These are phyloP conservation scores for Gremmenia infestans DNA, from an alignment of 2,329 filamentous ascomycete species.

Conservation along the genomic window DNA sequence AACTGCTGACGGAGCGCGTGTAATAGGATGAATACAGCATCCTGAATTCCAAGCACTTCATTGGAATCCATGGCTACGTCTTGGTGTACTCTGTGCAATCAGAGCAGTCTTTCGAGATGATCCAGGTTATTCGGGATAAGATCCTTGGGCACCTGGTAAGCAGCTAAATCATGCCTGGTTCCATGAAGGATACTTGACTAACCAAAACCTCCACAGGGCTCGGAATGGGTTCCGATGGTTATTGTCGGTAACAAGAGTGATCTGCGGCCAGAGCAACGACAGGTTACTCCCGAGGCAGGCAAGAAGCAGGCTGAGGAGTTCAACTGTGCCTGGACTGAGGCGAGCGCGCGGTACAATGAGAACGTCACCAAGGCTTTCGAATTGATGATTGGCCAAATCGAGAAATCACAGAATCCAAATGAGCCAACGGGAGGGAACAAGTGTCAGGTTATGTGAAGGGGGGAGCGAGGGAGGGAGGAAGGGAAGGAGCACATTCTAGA, in stretches of 20 bases:
- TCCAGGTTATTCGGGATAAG: slow-evolving; percentile 92
- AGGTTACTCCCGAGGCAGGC: slow-evolving; percentile 82
- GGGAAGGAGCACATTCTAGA: background rate
- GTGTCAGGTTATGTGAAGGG: slow-evolving; percentile 73
- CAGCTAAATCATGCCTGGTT: slow-evolving; percentile 10
- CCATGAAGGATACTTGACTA: background rate
- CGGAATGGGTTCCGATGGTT: slow-evolving; percentile 86
- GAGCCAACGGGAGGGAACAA: slow-evolving; percentile 77
- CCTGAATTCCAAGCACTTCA: slow-evolving; percentile 96
- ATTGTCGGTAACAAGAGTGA: slow-evolving; percentile 98
- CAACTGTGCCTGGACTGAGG: slow-evolving; percentile 90
- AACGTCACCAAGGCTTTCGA: slow-evolving; percentile 93
- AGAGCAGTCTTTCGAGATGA: slow-evolving; percentile 94
- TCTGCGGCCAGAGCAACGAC: slow-evolving; percentile 84
- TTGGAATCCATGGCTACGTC: slow-evolving; percentile 98
- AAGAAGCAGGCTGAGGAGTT: slow-evolving; percentile 80
- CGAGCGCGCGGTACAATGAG: slow-evolving; percentile 88
- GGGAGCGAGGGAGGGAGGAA: background rate
- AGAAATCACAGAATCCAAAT: slow-evolving; percentile 86
- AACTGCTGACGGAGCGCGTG: slow-evolving; percentile 9
- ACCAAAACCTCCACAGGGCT: slow-evolving; percentile 53
- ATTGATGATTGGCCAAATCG: slow-evolving; percentile 88
- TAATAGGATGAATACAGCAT: slow-evolving; percentile 93
- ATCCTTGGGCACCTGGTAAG: slow-evolving; percentile 90
- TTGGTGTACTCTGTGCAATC: slow-evolving; percentile 97